Evolutionary conservation across 2,329 filamentous ascomycete genomes (phyloP).

Genomic region (Penicillium concentricum): DNA sequence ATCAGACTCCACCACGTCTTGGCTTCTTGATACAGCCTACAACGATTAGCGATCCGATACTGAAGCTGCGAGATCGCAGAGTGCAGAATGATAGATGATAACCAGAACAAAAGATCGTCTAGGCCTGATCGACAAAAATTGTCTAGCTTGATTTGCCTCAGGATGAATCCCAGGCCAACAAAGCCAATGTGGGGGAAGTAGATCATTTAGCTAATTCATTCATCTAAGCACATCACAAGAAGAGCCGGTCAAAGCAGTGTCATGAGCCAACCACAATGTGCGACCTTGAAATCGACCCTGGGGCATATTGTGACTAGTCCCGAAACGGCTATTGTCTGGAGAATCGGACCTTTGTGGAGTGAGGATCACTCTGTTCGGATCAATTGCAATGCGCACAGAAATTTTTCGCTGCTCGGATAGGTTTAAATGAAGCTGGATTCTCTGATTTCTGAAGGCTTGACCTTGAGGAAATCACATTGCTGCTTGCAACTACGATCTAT

Average conservation of each 20-base stretch:
- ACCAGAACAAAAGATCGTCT: background rate
- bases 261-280: constrained; percentile 17
- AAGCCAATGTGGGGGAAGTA: background rate
- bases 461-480: background rate
- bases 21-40: background rate
- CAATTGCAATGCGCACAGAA: background rate
- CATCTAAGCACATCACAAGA: constrained; percentile 11
- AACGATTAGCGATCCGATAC: background rate
- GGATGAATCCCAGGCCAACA: background rate
- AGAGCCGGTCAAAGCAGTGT: constrained; percentile 1
- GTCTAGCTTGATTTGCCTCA: background rate
- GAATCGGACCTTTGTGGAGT: constrained; percentile 15
- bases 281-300: background rate
- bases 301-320: constrained; percentile 19
- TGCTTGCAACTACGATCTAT: background rate
- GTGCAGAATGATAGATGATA: background rate
- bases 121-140: background rate
- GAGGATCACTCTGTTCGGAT: background rate
- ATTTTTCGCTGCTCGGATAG: background rate
- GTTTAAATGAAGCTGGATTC: background rate
- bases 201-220: constrained; percentile 19
- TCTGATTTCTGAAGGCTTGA: background rate
- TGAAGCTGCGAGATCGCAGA: background rate
- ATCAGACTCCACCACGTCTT: background rate
- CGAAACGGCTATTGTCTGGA: constrained; percentile 23